Percentiles rank a stretch among this genome's conserved stretches.
Conservation (phyloP, 805 yeast species). For the Hanseniaspora lachancei region DNA sequence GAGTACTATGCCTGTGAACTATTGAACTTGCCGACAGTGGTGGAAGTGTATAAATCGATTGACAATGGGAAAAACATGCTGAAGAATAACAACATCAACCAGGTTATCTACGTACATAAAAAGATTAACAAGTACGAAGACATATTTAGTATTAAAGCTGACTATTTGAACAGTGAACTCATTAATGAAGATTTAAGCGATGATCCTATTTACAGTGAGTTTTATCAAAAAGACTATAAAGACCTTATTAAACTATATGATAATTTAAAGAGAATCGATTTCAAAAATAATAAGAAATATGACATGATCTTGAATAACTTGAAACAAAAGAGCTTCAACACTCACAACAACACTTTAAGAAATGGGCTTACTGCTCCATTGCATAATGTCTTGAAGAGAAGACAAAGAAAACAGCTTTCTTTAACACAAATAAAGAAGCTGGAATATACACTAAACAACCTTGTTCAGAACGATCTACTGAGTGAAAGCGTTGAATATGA, state of each 20-base stretch:
- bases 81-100: constrained; percentile 75
- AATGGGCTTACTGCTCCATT: constrained; percentile 80
- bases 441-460: constrained; percentile 65
- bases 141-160: constrained; percentile 27
- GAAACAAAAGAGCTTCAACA: not conserved
- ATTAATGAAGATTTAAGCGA: constrained; percentile 8
- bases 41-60: constrained; percentile 77
- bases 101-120: constrained; percentile 65
- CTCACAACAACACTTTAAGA: constrained; percentile 29
- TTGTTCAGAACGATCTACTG: constrained; percentile 61
- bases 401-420: constrained; percentile 59
- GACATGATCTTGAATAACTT: not conserved
- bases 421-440: constrained; percentile 62
- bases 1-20: constrained; percentile 49
- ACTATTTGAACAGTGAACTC: constrained; percentile 34
- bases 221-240: constrained; percentile 21
- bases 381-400: constrained; percentile 51
- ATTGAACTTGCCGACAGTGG: constrained; percentile 77
- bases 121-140: constrained; percentile 38
- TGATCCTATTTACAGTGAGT: constrained; percentile 20
- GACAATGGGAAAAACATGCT: constrained; percentile 71
- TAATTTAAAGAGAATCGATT: constrained; percentile 13
- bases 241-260: constrained; percentile 14
- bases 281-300: not conserved
- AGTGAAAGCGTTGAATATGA: constrained; percentile 75